These are phyloP conservation scores for Vanrija sp. DNA, from an alignment of 1,284 basidiomycete species.

Conservation along the genomic window DNA sequence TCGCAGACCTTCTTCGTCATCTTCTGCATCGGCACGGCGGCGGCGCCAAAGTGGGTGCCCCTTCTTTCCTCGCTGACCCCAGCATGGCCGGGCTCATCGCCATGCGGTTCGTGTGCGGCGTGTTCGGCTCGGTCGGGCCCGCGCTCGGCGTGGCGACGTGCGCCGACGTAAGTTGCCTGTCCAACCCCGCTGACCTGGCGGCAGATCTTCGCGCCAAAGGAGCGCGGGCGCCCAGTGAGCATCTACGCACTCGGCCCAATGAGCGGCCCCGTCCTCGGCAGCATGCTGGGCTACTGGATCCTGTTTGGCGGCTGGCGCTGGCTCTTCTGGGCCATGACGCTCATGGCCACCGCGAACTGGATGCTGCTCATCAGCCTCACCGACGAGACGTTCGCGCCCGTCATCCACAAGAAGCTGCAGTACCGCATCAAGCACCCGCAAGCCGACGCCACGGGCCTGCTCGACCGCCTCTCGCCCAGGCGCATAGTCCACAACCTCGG, in stretches of 20 bases:
- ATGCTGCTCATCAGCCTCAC: constrained; percentile 30
- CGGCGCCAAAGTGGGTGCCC: constrained; percentile 36
- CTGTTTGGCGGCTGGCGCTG: constrained; percentile 43
- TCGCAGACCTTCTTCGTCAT: constrained; percentile 35
- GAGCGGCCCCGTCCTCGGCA: constrained; percentile 42
- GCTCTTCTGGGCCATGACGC: constrained; percentile 42
- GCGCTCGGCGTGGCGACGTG: constrained; percentile 47
- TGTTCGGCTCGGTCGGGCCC: constrained; percentile 42
- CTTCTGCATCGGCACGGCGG: constrained; percentile 40
- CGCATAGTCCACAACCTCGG: constrained; percentile 25
- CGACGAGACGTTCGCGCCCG: constrained; percentile 46
- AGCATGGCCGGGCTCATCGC: constrained; percentile 39
- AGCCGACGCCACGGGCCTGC: constrained; percentile 7
- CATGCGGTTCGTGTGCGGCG: constrained; percentile 44
- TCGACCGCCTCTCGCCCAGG: constrained; percentile 15
- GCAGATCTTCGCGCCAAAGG: constrained; percentile 37
- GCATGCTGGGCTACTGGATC: constrained; percentile 46
- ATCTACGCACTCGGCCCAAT: constrained; percentile 47
- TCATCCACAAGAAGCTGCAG: constrained; percentile 34
- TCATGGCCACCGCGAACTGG: constrained; percentile 38
- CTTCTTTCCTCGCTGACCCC: constrained; percentile 7
- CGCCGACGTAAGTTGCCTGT: constrained; percentile 35
- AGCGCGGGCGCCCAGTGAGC: constrained; percentile 41
- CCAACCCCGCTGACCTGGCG: background rate
- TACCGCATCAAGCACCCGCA: constrained; percentile 26